Evolutionary conservation across 352 stramenopile species (phyloP), one percentile per base, ranked within the genome.

Genomic region (Halophytophthora polymorphica): DNA sequence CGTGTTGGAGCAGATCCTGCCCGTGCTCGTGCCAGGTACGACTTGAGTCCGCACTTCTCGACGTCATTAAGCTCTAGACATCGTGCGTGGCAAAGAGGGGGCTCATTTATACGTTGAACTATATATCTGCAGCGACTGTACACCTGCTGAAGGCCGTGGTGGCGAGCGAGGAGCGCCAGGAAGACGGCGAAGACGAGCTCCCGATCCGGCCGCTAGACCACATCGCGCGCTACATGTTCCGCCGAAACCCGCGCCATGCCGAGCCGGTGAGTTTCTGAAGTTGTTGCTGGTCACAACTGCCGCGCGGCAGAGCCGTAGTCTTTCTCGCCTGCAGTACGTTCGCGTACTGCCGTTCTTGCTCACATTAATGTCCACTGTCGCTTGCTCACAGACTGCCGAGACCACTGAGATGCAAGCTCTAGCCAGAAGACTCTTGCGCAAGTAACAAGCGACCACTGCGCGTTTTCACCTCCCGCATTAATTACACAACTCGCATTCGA

Each of bases 201-300:
- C 50, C 57, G 14, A 75, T 90, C 46, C 65, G 75, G 21, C 77
- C 78, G 8, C 52, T 92, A 7, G 68, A 90, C 56, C 76, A 89
- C 52, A 57, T 90, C 21, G 77, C 78, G 40, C 74, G 69, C 23
- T 90, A 75, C 55, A 59, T 92, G 29, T 57, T 85, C 34, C 73
- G 81, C 13, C 71, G 84, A 23, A 91, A 91, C 40, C 73, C 77
- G n/a, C 61, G 65, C 18, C 66, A 86, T 37, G 50, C 45, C 2
- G 56, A 86, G 39, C 63, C 64, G 15, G 81, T 88, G 59, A 6
- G 76, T 66, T 3, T 5, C 13, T 14, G 13, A n/a, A 38, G 33
- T n/a, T 3, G 33, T 17, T 14, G 33, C 13, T 38, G 13, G 33
- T 10, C 11, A n/a, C n/a, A n/a, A n/a, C n/a, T n/a, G n/a, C n/a